These are phyloP conservation scores for Kluyveromyces lactis DNA, from an alignment of 805 yeast species.

Conservation along the genomic window DNA sequence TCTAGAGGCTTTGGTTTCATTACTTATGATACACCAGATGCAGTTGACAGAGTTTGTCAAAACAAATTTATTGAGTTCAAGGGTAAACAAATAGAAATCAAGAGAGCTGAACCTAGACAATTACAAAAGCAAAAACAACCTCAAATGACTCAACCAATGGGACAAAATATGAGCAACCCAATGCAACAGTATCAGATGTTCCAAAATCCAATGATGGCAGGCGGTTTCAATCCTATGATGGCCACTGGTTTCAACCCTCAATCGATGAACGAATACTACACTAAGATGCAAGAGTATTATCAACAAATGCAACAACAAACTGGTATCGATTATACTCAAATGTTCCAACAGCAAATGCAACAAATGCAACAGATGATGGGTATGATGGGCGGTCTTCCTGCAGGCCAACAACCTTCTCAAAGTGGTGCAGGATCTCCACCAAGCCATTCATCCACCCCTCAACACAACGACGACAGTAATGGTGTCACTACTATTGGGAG, in stretches of 20 bases:
- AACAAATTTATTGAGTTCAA: slow-evolving; percentile 76
- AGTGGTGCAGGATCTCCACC: slow-evolving; percentile 11
- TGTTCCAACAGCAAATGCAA: slow-evolving; percentile 30
- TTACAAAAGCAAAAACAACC: slow-evolving; percentile 42
- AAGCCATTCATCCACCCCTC: slow-evolving; percentile 17
- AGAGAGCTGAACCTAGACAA: slow-evolving; percentile 76
- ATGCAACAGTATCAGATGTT: slow-evolving; percentile 22
- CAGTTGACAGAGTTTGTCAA: slow-evolving; percentile 81
- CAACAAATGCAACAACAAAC: slow-evolving; percentile 30
- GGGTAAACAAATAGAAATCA: slow-evolving; percentile 79
- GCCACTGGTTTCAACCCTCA: slow-evolving; percentile 33
- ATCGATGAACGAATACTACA: slow-evolving; percentile 57
- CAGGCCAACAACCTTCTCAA: slow-evolving; percentile 2
- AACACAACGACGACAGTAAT: slow-evolving; percentile 12
- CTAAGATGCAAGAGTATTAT: slow-evolving; percentile 47
- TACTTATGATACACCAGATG: slow-evolving; percentile 89
- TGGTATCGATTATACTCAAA: slow-evolving; percentile 28
- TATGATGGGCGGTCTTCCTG: slow-evolving; percentile 10
- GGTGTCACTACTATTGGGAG: slow-evolving; percentile 16
- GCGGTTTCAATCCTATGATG: slow-evolving; percentile 27
- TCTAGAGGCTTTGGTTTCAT: slow-evolving; percentile 97
- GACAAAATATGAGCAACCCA: slow-evolving; percentile 17
- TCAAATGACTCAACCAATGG: slow-evolving; percentile 17
- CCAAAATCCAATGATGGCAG: slow-evolving; percentile 29
- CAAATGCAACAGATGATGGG: slow-evolving; percentile 30